These are phyloP conservation scores for Orbilia blumenaviensis DNA, from an alignment of 2,329 filamentous ascomycete genomes.

Conservation along the genomic window DNA sequence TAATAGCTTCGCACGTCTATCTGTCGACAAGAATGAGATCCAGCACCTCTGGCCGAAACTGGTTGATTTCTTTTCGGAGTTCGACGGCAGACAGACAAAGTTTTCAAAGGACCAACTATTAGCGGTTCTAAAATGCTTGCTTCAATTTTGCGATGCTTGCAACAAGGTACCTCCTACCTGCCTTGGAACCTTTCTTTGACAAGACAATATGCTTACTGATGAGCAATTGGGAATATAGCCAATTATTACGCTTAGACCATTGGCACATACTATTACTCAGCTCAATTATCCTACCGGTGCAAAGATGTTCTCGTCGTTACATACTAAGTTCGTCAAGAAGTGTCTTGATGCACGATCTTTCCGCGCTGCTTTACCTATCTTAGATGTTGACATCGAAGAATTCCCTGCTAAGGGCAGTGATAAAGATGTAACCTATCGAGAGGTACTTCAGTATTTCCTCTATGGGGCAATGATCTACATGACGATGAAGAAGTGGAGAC, in stretches of 20 bases:
- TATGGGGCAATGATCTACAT: slow-evolving; percentile 59
- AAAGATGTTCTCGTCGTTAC: slow-evolving; percentile 57
- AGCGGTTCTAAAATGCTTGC: slow-evolving; percentile 62
- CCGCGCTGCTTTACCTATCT: slow-evolving; percentile 56
- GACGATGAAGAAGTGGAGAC: slow-evolving; percentile 58
- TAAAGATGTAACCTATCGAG: slow-evolving; percentile 56
- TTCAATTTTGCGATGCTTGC: slow-evolving; percentile 54
- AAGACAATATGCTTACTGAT: background rate
- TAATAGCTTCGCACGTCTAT: slow-evolving; percentile 28
- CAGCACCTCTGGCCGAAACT: slow-evolving; percentile 54
- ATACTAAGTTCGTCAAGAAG: slow-evolving; percentile 57
- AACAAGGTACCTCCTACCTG: slow-evolving; percentile 49
- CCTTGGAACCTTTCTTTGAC: background rate
- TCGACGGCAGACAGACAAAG: slow-evolving; percentile 67
- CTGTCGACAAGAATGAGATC: slow-evolving; percentile 40
- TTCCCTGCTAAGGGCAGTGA: slow-evolving; percentile 56
- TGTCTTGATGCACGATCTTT: slow-evolving; percentile 58
- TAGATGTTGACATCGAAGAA: slow-evolving; percentile 57
- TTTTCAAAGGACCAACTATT: slow-evolving; percentile 66
- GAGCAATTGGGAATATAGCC: slow-evolving; percentile 52
- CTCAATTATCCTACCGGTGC: slow-evolving; percentile 56
- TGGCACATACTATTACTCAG: slow-evolving; percentile 58
- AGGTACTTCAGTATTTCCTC: slow-evolving; percentile 58
- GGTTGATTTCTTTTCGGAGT: slow-evolving; percentile 59
- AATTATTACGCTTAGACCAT: slow-evolving; percentile 56